Conservation (phyloP, 371 early-diverging fungal species). For the Lichtheimia corymbifera region DNA sequence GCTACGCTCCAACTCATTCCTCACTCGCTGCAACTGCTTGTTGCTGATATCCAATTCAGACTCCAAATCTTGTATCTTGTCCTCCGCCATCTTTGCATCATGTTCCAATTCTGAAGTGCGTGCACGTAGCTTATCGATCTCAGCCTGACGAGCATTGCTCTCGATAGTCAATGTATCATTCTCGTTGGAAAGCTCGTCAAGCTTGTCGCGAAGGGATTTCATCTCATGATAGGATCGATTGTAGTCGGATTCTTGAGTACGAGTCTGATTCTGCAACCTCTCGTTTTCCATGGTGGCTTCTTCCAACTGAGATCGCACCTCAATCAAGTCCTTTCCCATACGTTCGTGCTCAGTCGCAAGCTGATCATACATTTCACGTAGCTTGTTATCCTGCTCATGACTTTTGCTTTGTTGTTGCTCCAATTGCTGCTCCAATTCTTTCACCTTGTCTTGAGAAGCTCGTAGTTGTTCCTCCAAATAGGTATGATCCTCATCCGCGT, state of each 20-base stretch:
- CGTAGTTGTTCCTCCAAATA: background rate
- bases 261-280: background rate
- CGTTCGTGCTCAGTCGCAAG: background rate
- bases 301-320: background rate
- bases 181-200: background rate
- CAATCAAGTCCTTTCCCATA: background rate
- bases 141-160: no score
- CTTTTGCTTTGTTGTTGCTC: background rate
- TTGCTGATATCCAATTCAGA: background rate
- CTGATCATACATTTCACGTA: background rate
- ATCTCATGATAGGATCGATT: background rate
- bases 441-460: background rate
- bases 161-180: background rate
- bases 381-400: background rate
- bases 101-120: slow-evolving; percentile 13
- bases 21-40: background rate
- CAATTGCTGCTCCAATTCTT: background rate
- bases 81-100: slow-evolving; percentile 27
- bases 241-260: background rate
- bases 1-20: background rate
- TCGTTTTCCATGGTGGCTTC: background rate
- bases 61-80: background rate
- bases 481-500: background rate
- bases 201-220: no score
- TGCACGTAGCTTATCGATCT: no score